Evolutionary conservation across 148 eudicot species (phyloP), one percentile per base, ranked within the genome.

Genomic region (Heliamphora exappendiculata): DNA sequence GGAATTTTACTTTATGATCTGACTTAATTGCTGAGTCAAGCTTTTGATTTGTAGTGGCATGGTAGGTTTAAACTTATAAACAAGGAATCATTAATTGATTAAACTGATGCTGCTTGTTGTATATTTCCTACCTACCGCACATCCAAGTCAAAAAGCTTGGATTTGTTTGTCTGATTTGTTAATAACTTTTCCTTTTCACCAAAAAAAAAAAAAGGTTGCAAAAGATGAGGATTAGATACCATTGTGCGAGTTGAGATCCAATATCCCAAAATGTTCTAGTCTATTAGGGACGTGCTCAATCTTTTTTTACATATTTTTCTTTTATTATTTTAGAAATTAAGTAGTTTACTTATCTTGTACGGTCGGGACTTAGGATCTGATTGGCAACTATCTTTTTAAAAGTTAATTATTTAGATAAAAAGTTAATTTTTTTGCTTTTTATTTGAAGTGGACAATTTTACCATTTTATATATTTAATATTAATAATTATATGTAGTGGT

Each of bases 51-150:
- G 68, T 17, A 44, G 26, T 59, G 28, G 37, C 19, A 47, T 10
- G 60, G 76, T 72, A 67, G 81, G 76, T 41, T 36, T 60, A 78
- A 72, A 72, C 76, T 44, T 62, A 49, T 71, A 42, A 70, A 72
- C 63, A 34, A 24, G 69, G 17, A 70, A 63, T 75, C 29, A 5
- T 22, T 33, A 33, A 9, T 10, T 17, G 26, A 75, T 62, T 75
- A 75, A 31, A 63, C 42, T 45, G 63, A 47, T 9, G 44, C 7
- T 34, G 29, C 1, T 13, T 39, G 20, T 9, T 29, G 19, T 16
- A 44, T 26, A 29, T 31, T 24, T 44, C 31, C 69, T 9, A 22
- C 13, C 63, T 36, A 72, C 62, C 77, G 19, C 77, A 29, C 57
- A 19, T 3, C 77, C 58, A 62, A 33, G 70, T 47, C 78, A 62